Conservation (phyloP, 2,329 filamentous ascomycete genomes). For the Chaetomium sp. region DNA sequence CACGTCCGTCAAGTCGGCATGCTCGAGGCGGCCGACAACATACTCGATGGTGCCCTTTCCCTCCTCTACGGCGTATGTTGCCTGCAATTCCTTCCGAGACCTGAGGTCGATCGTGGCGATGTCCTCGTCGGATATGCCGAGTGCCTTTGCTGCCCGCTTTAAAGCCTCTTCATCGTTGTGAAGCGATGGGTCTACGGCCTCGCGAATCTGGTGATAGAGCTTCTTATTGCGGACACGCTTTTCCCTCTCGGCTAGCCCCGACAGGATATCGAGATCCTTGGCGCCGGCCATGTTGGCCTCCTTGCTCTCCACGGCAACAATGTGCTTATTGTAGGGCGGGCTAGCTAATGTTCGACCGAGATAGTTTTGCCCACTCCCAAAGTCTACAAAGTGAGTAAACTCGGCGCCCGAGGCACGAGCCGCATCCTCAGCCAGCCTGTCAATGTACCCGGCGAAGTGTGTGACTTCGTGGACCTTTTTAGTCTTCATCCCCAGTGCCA, state of each 20-base stretch:
- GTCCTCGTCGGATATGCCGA: slow-evolving; percentile 36
- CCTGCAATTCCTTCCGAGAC: slow-evolving; percentile 52
- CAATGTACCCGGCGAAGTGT: slow-evolving; percentile 85
- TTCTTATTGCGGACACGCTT: slow-evolving; percentile 83
- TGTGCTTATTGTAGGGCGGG: slow-evolving; percentile 79
- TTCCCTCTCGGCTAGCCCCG: slow-evolving; percentile 72
- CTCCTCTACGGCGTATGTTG: slow-evolving; percentile 57
- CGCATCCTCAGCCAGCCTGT: slow-evolving; percentile 61
- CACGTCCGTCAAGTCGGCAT: slow-evolving; percentile 70
- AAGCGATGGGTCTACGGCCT: slow-evolving; percentile 45
- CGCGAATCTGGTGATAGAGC: slow-evolving; percentile 61
- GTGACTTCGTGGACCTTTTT: slow-evolving; percentile 96
- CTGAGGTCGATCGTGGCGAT: slow-evolving; percentile 51
- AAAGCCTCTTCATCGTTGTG: slow-evolving; percentile 47
- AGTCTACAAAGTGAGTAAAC: slow-evolving; percentile 89
- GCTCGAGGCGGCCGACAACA: slow-evolving; percentile 71
- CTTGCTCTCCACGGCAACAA: slow-evolving; percentile 88
- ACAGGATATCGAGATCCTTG: slow-evolving; percentile 79
- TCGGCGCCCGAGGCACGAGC: slow-evolving; percentile 56
- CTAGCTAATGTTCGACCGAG: slow-evolving; percentile 85
- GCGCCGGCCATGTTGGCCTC: slow-evolving; percentile 86
- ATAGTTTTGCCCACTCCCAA: slow-evolving; percentile 96
- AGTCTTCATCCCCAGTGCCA: slow-evolving; percentile 88
- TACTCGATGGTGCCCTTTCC: slow-evolving; percentile 75
- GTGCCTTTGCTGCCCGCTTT: slow-evolving; percentile 41